Conservation (phyloP, 2,329 filamentous ascomycete species). For the Claviceps fusiformis region DNA sequence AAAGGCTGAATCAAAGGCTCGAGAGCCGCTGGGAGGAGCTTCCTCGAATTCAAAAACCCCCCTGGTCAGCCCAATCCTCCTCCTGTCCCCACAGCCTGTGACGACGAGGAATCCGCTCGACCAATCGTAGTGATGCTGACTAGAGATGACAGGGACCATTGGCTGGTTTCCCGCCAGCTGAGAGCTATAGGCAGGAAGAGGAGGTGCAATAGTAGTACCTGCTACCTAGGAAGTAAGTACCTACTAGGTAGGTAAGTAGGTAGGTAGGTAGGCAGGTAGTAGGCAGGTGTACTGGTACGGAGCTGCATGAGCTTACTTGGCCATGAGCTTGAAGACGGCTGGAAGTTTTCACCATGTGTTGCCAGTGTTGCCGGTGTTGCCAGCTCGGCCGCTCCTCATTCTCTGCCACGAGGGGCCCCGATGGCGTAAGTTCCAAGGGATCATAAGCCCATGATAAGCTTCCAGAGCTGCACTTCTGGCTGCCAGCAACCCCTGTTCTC, state of each 20-base stretch:
- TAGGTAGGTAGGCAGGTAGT: too few species aligned
- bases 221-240: not conserved
- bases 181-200: not conserved
- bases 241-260: too few species aligned
- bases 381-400: not conserved
- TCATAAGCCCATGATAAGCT: not conserved
- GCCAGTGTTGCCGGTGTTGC: too few species aligned
- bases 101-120: not conserved
- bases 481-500: not conserved
- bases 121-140: not conserved
- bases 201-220: not conserved
- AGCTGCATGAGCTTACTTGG: too few species aligned
- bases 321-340: too few species aligned
- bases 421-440: not conserved
- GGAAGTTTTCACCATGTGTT: too few species aligned
- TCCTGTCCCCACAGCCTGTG: not conserved
- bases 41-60: not conserved
- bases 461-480: not conserved
- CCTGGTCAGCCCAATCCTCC: not conserved
- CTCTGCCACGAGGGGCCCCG: not conserved
- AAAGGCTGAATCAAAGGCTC: not conserved
- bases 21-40: too few species aligned
- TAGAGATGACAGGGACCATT: not conserved
- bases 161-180: not conserved
- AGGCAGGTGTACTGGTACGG: too few species aligned